Base-by-base conservation (phyloP, 176 grass and related monocot genomes). In the Oryza punctata region DNA sequence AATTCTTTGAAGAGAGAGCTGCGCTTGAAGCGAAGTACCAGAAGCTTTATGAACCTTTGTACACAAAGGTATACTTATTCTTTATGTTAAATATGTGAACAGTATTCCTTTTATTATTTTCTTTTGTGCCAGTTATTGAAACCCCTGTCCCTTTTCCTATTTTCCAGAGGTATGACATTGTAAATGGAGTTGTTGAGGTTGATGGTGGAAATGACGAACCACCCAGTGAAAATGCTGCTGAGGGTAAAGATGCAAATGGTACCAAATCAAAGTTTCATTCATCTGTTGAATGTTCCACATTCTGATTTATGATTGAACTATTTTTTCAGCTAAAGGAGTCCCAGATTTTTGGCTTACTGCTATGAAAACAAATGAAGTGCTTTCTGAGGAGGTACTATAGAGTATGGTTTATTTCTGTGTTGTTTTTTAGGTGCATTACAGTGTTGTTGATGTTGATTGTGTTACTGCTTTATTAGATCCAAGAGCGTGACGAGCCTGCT, bases 311-410 rank as follows among this genome's bases (percentile, higher is more conserved):
- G 15, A 78, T 70, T 79, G 14, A 65, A 65, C 49, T 14, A 57
- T 23, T 63, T 76, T 78, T 70, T 86, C 75, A 90, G 91, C 89
- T 68, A 90, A 98, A 81, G 93, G 96, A 72, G 88, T 99, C 30
- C 96, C 93, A 59, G 83, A 94, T 84, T 99, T 99, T 77, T 99
- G 96, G 96, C 91, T 99, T 33, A 94, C 85, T 85, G 91, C 93
- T 73, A 81, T 99, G 89, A 96, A 96, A 86, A 94, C 89, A 25
- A 96, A 96, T 81, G 89, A 99, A 65, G 75, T 99, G 40, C 76
- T 99, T 24, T 69, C 78, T 63, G 91, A 92, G 10, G 93, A 99
- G 89, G 96, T 99, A 87, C 14, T 43, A 69, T 5, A n/a, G 18
- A 73, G 33, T 21, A 11, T 41, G 3, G 6, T 45, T 14, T 40